These are phyloP conservation scores for Ailanthus altissimus DNA, from an alignment of 345 rosid genomes.

Conservation along the genomic window DNA sequence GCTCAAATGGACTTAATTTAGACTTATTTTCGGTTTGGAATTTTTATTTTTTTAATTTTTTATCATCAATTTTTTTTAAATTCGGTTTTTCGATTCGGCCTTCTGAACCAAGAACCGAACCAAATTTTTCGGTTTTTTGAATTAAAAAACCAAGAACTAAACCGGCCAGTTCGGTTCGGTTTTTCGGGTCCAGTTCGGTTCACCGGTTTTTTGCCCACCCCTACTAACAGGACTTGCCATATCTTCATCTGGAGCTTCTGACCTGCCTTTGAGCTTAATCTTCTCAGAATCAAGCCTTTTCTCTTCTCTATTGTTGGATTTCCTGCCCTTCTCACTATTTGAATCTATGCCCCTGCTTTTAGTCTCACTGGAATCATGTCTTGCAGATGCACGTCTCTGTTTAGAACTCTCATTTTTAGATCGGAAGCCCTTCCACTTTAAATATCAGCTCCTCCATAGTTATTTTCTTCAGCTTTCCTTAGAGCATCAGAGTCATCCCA, in stretches of 20 bases:
- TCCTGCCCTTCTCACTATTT: constrained; percentile 54
- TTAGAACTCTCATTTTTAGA: constrained; percentile 51
- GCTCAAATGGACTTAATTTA: too few species aligned
- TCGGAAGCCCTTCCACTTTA: constrained; percentile 70
- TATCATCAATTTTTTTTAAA: too few species aligned
- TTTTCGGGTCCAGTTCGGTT: too few species aligned
- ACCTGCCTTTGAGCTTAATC: constrained; percentile 52
- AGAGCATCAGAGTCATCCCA: constrained; percentile 73
- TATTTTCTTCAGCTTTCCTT: constrained; percentile 56
- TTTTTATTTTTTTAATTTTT: too few species aligned
- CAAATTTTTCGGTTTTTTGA: too few species aligned
- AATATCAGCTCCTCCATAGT: constrained; percentile 47
- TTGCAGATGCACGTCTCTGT: constrained; percentile 47
- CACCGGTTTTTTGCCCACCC: too few species aligned
- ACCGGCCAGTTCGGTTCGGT: too few species aligned
- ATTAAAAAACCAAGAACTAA: too few species aligned
- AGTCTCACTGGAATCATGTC: constrained; percentile 59
- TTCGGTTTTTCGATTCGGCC: too few species aligned
- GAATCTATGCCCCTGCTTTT: constrained; percentile 51
- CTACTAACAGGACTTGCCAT: constrained; percentile 55
- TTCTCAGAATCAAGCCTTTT: constrained; percentile 53
- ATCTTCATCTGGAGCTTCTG: constrained; percentile 64
- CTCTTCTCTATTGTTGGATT: constrained; percentile 68
- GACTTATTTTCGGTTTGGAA: too few species aligned
- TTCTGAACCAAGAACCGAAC: too few species aligned